Percentiles rank a stretch among this genome's conserved stretches.
Conservation (phyloP, 768 basidiomycete species). For the Gymnopilus dilepis region DNA sequence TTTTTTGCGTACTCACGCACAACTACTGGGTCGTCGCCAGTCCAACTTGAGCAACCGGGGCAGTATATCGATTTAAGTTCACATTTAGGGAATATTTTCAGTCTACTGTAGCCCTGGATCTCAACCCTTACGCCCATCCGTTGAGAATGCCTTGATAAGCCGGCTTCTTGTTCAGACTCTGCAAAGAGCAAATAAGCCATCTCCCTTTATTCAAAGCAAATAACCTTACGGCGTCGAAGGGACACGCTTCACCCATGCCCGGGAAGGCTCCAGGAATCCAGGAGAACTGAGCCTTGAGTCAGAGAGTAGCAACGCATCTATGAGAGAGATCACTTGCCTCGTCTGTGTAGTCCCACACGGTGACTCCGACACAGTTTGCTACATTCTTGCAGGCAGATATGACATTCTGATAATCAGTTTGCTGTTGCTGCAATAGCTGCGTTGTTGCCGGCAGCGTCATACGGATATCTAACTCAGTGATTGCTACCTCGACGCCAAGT, state of each 20-base stretch:
- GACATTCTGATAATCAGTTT: conserved; percentile 62
- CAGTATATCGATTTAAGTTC: not conserved
- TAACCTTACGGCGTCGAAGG: conserved; percentile 41
- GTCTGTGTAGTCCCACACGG: conserved; percentile 52
- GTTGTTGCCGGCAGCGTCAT: conserved; percentile 59
- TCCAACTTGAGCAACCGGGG: too few species aligned
- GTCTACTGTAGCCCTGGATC: not conserved
- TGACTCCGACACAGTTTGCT: conserved; percentile 47
- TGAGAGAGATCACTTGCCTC: conserved; percentile 27
- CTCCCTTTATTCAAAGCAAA: too few species aligned
- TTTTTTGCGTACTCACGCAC: too few species aligned
- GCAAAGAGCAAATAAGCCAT: not conserved
- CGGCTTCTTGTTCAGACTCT: conserved; percentile 49
- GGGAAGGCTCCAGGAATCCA: conserved; percentile 44
- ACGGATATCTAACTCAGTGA: conserved; percentile 72
- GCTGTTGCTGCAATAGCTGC: conserved; percentile 56
- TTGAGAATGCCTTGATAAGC: conserved; percentile 52
- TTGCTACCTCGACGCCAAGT: conserved; percentile 69
- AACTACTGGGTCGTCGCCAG: too few species aligned
- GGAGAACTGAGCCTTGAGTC: conserved; percentile 34
- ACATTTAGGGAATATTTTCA: not conserved
- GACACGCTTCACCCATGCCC: conserved; percentile 43
- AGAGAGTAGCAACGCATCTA: not conserved
- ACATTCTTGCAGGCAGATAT: conserved; percentile 56
- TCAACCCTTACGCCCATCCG: conserved; percentile 25